Evolutionary conservation across 208 protist genomes (phyloP).

Genomic region (Trypanosoma mega): DNA sequence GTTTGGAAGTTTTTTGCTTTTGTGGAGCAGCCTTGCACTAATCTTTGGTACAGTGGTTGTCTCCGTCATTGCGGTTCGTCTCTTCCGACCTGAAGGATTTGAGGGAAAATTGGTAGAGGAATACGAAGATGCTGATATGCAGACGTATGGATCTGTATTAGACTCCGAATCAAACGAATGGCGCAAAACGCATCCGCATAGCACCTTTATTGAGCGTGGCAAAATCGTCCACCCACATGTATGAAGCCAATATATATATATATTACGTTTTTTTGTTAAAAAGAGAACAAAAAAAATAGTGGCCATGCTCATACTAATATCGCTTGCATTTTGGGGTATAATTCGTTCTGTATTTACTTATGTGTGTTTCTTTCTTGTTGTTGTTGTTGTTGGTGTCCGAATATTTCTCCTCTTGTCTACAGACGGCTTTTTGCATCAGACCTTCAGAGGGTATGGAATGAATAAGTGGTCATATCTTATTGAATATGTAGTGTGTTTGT

Average conservation of each 20-base stretch:
- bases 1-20: conserved; percentile 43
- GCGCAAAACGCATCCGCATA: conserved; percentile 57
- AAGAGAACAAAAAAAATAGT: too few relatives aligned
- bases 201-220: conserved; percentile 48
- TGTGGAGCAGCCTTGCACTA: conserved; percentile 50
- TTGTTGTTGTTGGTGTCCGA: conserved; percentile 11
- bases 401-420: neutral
- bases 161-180: conserved; percentile 69
- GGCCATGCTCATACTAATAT: too few relatives aligned
- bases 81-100: conserved; percentile 74
- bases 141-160: conserved; percentile 81
- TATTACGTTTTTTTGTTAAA: too few relatives aligned
- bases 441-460: too few relatives aligned
- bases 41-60: conserved; percentile 58
- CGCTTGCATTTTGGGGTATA: too few relatives aligned
- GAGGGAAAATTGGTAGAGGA: conserved; percentile 82
- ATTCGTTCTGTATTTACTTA: conserved; percentile 10
- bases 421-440: too few relatives aligned
- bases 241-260: too few relatives aligned
- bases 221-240: neutral
- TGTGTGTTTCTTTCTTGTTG: conserved; percentile 1
- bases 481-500: too few relatives aligned
- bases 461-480: too few relatives aligned
- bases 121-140: conserved; percentile 81
- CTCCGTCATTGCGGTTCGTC: conserved; percentile 61